Evolutionary conservation across 805 yeast genomes (phyloP).

Genomic region (Metschnikowia vanudenii): DNA sequence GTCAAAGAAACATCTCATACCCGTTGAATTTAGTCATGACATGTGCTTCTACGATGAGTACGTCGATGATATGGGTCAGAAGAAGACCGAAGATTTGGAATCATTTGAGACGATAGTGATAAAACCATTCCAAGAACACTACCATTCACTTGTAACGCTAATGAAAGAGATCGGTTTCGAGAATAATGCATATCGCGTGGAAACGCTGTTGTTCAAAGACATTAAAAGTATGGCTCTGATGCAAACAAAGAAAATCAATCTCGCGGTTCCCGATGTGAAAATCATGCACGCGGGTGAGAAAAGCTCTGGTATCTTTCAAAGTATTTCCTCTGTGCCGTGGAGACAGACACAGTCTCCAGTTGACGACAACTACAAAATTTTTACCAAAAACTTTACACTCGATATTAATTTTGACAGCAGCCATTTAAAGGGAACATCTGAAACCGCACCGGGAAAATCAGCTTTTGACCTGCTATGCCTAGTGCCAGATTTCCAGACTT

Average conservation of each 20-base stretch:
- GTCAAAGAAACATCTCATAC: constrained; percentile 36
- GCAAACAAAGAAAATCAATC: constrained; percentile 34
- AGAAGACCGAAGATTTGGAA: constrained; percentile 20
- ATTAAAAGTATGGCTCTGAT: constrained; percentile 35
- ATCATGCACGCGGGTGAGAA: constrained; percentile 15
- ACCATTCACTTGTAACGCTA: constrained; percentile 26
- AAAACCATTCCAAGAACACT: constrained; percentile 29
- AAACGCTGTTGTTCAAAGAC: constrained; percentile 36
- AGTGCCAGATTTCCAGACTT: constrained; percentile 41
- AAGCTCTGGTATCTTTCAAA: constrained; percentile 24
- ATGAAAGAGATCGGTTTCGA: constrained; percentile 33
- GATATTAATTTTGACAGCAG: constrained; percentile 30
- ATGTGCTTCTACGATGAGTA: constrained; percentile 38
- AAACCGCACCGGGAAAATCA: constrained; percentile 5
- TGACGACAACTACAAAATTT: constrained; percentile 20
- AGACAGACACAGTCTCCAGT: constrained; percentile 9
- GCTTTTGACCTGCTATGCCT: constrained; percentile 33
- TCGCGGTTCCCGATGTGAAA: constrained; percentile 25
- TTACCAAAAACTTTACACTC: constrained; percentile 31
- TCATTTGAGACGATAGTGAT: constrained; percentile 36
- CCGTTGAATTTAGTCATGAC: constrained; percentile 41
- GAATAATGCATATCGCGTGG: constrained; percentile 32
- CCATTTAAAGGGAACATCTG: constrained; percentile 28
- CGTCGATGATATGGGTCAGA: constrained; percentile 26
- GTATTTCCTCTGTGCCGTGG: constrained; percentile 33